Percentiles rank a stretch among this genome's conserved stretches.
Conservation (phyloP, 2,329 filamentous ascomycete genomes). For the Colletotrichum cuscutae region DNA sequence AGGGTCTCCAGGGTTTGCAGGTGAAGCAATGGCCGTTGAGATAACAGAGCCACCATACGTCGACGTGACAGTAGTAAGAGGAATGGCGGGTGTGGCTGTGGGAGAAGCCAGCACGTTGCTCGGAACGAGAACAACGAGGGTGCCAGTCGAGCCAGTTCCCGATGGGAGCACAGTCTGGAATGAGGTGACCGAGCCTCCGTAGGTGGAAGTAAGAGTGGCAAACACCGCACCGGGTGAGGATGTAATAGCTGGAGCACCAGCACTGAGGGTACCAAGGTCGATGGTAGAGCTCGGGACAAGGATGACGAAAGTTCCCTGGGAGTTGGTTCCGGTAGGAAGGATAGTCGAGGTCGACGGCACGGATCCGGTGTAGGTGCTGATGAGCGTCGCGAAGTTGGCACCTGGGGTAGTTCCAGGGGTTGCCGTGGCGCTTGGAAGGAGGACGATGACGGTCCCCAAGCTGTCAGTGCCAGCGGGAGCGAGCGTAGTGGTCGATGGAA, state of each 20-base stretch:
- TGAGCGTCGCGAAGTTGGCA: slow-evolving; percentile 4
- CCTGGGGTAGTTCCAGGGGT: background rate
- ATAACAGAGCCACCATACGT: slow-evolving; percentile 11
- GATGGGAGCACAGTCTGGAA: slow-evolving; percentile 19
- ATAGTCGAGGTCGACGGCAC: slow-evolving; percentile 15
- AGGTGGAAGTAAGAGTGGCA: slow-evolving; percentile 18
- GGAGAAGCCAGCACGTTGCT: slow-evolving; percentile 19
- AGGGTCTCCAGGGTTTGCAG: slow-evolving; percentile 25
- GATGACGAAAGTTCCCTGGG: slow-evolving; percentile 15
- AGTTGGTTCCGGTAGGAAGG: background rate
- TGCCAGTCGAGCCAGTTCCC: slow-evolving; percentile 12
- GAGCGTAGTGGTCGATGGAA: slow-evolving; percentile 19
- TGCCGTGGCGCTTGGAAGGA: slow-evolving; percentile 18
- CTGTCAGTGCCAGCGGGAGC: slow-evolving; percentile 2
- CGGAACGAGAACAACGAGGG: slow-evolving; percentile 18
- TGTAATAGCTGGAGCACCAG: background rate
- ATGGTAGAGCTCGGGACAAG: slow-evolving; percentile 11
- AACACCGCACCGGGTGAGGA: background rate
- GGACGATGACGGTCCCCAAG: slow-evolving; percentile 4
- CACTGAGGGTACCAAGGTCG: background rate
- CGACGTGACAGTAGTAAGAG: slow-evolving; percentile 14
- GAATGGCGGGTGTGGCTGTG: background rate
- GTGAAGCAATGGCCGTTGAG: slow-evolving; percentile 22
- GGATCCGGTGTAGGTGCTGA: slow-evolving; percentile 17
- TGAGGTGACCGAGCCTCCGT: slow-evolving; percentile 15